Conservation (phyloP, 2,329 filamentous ascomycete species). For the Colletotrichum godetiae region DNA sequence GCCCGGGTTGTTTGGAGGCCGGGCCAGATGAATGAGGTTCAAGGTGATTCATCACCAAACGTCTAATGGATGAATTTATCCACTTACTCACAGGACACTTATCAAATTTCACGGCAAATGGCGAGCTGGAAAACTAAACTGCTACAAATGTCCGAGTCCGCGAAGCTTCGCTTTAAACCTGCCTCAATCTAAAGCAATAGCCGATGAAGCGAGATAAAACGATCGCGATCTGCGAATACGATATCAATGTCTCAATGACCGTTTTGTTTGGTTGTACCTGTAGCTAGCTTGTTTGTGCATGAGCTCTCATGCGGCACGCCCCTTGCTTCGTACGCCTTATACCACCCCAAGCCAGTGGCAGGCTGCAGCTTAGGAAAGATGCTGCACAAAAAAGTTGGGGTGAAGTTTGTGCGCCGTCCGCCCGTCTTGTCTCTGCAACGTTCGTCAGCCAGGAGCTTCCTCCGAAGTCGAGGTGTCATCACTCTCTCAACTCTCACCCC, state of each 20-base stretch:
- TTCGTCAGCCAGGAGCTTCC: constrained; percentile 3
- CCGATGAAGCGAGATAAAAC: neutral
- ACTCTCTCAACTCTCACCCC: constrained; percentile 8
- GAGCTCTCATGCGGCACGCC: neutral
- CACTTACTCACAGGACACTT: neutral
- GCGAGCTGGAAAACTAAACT: neutral
- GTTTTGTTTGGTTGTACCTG: neutral
- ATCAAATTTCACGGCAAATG: neutral
- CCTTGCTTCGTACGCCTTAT: constrained; percentile 11
- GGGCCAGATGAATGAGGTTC: neutral
- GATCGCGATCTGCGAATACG: constrained; percentile 12
- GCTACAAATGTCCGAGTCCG: neutral
- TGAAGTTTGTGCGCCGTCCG: neutral
- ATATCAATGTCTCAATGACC: neutral
- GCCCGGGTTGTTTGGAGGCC: neutral
- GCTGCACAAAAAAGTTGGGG: neutral
- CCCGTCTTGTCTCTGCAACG: neutral
- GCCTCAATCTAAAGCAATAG: neutral
- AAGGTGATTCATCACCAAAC: constrained; percentile 4
- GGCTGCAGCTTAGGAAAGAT: neutral
- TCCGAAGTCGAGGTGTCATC: constrained; percentile 37
- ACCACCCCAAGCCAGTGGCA: neutral
- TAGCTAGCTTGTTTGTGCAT: neutral
- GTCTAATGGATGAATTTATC: neutral
- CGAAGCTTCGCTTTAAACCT: neutral